Evolutionary conservation across 148 eudicot species (phyloP).

Genomic region (Hydrangea macrophylla): DNA sequence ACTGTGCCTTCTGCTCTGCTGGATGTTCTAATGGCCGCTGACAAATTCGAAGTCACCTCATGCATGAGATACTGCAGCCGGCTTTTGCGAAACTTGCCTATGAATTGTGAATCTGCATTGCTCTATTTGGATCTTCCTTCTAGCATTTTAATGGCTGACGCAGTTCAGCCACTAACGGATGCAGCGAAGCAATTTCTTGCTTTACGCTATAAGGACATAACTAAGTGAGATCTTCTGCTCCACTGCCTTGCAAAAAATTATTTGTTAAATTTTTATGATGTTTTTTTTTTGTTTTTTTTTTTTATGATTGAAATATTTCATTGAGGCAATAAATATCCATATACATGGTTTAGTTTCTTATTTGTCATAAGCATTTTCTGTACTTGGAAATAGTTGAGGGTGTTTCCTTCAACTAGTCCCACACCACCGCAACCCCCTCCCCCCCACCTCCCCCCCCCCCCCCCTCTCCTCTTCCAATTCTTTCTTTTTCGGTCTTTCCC

Average conservation of each 20-base stretch:
- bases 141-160: conserved; percentile 57
- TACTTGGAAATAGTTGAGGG: no score
- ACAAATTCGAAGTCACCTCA: conserved; percentile 75
- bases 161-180: conserved; percentile 67
- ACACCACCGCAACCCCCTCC: no score
- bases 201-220: conserved; percentile 50
- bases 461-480: background rate
- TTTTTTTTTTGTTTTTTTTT: background rate
- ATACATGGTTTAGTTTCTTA: background rate
- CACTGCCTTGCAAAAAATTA: background rate
- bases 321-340: background rate
- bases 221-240: conserved; percentile 42
- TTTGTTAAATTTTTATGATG: no score
- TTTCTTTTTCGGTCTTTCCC: background rate
- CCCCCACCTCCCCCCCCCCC: no score
- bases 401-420: no score
- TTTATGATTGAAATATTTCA: no score
- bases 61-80: conserved; percentile 77
- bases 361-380: background rate
- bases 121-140: conserved; percentile 72
- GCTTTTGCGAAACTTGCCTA: conserved; percentile 45
- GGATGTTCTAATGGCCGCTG: conserved; percentile 85
- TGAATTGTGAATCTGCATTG: conserved; percentile 75
- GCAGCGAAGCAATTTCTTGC: conserved; percentile 66
- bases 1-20: conserved; percentile 52